phyloP scores from a whole-genome alignment of 2,329 filamentous ascomycete species.

The Dendrostoma leiphaemia region DNA sequence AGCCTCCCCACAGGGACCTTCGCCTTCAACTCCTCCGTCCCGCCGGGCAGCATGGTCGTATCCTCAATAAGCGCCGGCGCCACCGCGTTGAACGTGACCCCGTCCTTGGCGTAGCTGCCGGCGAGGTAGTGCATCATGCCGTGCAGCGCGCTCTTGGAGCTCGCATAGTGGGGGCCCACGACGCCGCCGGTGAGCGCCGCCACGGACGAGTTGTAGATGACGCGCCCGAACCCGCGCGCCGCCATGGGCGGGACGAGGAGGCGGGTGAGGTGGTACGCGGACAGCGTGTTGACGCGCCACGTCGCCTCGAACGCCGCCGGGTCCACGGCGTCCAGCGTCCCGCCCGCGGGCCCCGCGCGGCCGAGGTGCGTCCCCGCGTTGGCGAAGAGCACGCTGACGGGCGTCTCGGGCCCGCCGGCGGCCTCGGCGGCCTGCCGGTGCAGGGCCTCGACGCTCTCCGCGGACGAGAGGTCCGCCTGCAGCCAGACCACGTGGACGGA shows the following conservation, averaged over 20 bases:
- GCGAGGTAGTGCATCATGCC: constrained; percentile 7
- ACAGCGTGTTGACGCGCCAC: constrained; percentile 14
- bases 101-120: not conserved
- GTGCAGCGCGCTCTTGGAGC: constrained; percentile 13
- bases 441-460: not conserved
- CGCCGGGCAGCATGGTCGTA: constrained; percentile 10
- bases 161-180: constrained; percentile 13
- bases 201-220: constrained; percentile 11
- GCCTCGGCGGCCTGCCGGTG: not conserved
- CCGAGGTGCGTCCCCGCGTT: constrained; percentile 10
- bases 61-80: constrained; percentile 12
- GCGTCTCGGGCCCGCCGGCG: not conserved
- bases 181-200: constrained; percentile 14
- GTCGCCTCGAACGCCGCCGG: constrained; percentile 6
- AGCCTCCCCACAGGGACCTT: constrained; percentile 10
- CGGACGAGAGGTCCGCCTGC: no score
- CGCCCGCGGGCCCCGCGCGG: not conserved
- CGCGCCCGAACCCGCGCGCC: constrained; percentile 7
- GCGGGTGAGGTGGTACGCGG: constrained; percentile 9
- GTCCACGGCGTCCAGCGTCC: constrained; percentile 6
- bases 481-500: no score
- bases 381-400: constrained; percentile 15
- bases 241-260: constrained; percentile 6
- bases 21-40: not conserved
- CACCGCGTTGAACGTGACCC: constrained; percentile 14